Evolutionary conservation across 352 stramenopile species (phyloP).

Genomic region (Ophiocytium majus): DNA sequence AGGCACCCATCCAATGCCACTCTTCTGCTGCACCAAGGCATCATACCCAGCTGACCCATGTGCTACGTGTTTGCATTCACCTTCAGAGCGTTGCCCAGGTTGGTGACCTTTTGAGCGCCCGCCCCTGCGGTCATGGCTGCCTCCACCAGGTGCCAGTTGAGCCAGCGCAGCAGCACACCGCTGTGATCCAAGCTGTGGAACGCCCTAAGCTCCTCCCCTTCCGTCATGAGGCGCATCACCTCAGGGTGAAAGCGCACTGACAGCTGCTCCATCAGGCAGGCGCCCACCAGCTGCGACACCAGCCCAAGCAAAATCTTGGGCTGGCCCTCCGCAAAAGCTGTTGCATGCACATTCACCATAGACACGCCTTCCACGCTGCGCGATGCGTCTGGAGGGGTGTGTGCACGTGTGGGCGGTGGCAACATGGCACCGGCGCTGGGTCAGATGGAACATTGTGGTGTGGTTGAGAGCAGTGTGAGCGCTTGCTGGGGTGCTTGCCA

Average conservation of each 20-base stretch:
- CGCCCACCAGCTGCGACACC: neutral
- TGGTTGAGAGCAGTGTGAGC: too few species aligned
- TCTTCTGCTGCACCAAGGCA: neutral
- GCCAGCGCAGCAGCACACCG: neutral
- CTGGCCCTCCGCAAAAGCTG: neutral
- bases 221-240: neutral
- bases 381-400: too few species aligned
- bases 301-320: slow-evolving; percentile 4
- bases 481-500: too few species aligned
- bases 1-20: neutral
- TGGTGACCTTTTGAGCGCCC: neutral
- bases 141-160: neutral
- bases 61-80: too few species aligned
- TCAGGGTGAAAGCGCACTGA: neutral
- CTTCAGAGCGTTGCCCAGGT: neutral
- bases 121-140: neutral
- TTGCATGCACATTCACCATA: neutral
- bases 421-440: too few species aligned
- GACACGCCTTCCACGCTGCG: too few species aligned
- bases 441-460: too few species aligned
- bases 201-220: neutral
- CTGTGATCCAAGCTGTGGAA: neutral
- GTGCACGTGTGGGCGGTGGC: too few species aligned
- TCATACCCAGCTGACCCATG: neutral
- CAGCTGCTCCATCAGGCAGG: neutral